Evolutionary conservation across 768 basidiomycete species (phyloP).

Genomic region (Terana coerulea): DNA sequence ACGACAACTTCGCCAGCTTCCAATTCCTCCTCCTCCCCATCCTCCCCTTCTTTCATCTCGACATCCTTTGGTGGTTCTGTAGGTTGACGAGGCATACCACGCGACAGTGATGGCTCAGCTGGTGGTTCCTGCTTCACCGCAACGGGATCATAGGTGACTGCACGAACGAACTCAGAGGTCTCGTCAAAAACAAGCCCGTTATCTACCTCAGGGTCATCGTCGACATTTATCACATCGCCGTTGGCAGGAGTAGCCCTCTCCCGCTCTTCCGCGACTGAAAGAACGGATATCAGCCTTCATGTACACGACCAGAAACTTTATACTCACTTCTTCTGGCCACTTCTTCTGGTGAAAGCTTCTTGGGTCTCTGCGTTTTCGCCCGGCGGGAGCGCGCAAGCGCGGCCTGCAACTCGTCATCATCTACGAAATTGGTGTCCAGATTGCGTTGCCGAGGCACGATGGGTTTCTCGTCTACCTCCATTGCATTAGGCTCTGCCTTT

Average conservation of each 20-base stretch:
- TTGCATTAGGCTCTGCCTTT: slow-evolving; percentile 45
- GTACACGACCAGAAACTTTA: neutral
- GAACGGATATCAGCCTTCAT: slow-evolving; percentile 7
- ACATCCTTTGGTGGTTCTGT: slow-evolving; percentile 36
- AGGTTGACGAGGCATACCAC: slow-evolving; percentile 20
- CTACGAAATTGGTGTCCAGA: slow-evolving; percentile 87
- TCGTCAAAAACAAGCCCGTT: slow-evolving; percentile 87
- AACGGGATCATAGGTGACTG: slow-evolving; percentile 65
- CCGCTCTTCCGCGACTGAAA: slow-evolving; percentile 61
- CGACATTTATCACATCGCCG: slow-evolving; percentile 40
- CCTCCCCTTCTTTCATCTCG: slow-evolving; percentile 48
- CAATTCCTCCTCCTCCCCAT: slow-evolving; percentile 66
- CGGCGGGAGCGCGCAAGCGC: slow-evolving; percentile 83
- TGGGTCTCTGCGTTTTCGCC: slow-evolving; percentile 72
- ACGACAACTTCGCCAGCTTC: slow-evolving; percentile 79
- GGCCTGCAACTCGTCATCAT: slow-evolving; percentile 97
- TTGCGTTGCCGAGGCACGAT: slow-evolving; percentile 64
- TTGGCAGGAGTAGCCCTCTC: slow-evolving; percentile 45
- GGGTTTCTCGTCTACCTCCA: slow-evolving; percentile 82
- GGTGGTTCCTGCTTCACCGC: slow-evolving; percentile 31
- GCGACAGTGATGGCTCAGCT: slow-evolving; percentile 20
- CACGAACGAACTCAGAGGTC: slow-evolving; percentile 93
- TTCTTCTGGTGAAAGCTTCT: slow-evolving; percentile 79
- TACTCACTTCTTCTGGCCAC: slow-evolving; percentile 69
- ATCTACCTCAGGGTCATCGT: slow-evolving; percentile 42